Conservation (phyloP, 305 asterid genomes). For the Solanum chacoense region DNA sequence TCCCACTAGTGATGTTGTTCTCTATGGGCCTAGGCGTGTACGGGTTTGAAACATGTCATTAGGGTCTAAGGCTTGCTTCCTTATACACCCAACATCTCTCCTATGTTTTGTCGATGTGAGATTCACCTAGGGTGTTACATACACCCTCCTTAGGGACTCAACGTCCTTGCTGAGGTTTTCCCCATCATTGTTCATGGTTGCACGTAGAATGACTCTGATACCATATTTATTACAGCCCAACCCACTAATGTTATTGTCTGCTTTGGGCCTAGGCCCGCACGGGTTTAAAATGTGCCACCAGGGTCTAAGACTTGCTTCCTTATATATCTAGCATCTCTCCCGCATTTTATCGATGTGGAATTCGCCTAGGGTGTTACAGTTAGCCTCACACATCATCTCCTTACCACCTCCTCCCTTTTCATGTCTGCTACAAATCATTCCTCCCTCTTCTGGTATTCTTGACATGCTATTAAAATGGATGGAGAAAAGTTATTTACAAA, state of each 20-base stretch:
- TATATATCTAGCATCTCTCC: background rate
- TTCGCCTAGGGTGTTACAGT: background rate
- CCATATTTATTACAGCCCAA: background rate
- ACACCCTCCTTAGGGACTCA: background rate
- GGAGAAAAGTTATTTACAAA: background rate
- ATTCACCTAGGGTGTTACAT: background rate
- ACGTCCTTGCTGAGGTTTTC: background rate
- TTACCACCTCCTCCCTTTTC: background rate
- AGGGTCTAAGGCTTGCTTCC: background rate
- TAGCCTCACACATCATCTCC: background rate
- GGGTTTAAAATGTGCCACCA: background rate
- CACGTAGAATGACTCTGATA: background rate
- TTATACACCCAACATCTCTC: background rate
- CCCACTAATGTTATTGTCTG: background rate
- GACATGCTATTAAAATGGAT: background rate
- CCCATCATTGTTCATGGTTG: background rate
- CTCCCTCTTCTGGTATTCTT: background rate
- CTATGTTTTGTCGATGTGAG: background rate
- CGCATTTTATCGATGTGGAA: background rate
- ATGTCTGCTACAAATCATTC: background rate
- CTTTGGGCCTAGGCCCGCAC: background rate
- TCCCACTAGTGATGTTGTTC: background rate
- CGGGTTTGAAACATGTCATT: background rate
- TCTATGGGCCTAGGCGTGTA: background rate
- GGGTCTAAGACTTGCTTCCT: background rate